These are phyloP conservation scores for Phytophthora citricola DNA, from an alignment of 352 stramenopile species.

Conservation along the genomic window DNA sequence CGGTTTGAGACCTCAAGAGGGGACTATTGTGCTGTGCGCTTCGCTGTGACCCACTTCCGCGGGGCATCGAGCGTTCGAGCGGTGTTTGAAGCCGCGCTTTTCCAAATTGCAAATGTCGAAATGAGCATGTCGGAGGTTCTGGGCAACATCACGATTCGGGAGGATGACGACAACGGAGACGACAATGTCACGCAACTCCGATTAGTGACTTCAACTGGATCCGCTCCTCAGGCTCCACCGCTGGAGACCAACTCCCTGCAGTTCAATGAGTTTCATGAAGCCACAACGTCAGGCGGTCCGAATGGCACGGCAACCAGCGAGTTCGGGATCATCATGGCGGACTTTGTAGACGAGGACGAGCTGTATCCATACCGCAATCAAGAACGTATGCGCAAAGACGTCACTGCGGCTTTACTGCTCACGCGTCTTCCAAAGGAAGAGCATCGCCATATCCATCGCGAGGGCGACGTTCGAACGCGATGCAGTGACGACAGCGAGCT, in stretches of 20 bases:
- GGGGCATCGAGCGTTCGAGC: constrained; percentile 31
- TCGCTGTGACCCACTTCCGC: constrained; percentile 46
- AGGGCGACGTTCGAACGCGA: constrained; percentile 1
- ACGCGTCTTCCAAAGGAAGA: constrained; percentile 33
- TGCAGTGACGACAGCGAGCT: constrained; percentile 23
- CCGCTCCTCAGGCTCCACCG: constrained; percentile 17
- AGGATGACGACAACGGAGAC: constrained; percentile 45
- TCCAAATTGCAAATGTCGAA: constrained; percentile 51
- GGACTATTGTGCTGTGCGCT: constrained; percentile 43
- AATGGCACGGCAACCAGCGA: constrained; percentile 17
- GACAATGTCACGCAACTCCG: constrained; percentile 42
- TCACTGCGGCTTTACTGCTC: constrained; percentile 35
- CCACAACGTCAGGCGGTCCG: constrained; percentile 12
- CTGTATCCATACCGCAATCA: constrained; percentile 39
- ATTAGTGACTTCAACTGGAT: constrained; percentile 33
- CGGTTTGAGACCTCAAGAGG: constrained; percentile 40
- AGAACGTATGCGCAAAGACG: constrained; percentile 39
- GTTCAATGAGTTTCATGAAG: constrained; percentile 43
- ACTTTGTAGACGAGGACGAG: constrained; percentile 51
- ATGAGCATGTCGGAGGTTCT: constrained; percentile 56
- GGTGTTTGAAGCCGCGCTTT: constrained; percentile 48
- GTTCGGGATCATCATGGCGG: constrained; percentile 34
- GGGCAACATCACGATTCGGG: constrained; percentile 53
- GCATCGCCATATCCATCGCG: constrained; percentile 10
- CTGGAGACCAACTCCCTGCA: constrained; percentile 49